Percentiles rank a stretch among this genome's conserved stretches.
Conservation (phyloP, 768 basidiomycete genomes). For the Rhizopogon vulgaris region DNA sequence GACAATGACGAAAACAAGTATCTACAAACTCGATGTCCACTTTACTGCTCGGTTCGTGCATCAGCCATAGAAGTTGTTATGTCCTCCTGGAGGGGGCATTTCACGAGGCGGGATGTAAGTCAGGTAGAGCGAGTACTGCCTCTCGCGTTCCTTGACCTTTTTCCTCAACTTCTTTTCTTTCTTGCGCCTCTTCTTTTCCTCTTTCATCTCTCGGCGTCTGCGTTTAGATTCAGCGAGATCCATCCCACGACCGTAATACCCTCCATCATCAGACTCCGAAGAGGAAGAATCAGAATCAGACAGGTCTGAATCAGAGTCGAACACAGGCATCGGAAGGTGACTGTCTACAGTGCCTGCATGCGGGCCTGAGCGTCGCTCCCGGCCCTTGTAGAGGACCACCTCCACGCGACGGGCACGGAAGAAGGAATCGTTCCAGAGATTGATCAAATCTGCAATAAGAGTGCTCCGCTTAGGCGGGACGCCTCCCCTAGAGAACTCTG, state of each 20-base stretch:
- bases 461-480: constrained; percentile 50
- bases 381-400: constrained; percentile 73
- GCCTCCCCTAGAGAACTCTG: constrained; percentile 40
- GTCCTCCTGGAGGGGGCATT: constrained; percentile 16
- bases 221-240: constrained; percentile 48
- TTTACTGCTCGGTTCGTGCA: neutral
- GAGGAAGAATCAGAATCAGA: constrained; percentile 34
- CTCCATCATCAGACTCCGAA: constrained; percentile 37
- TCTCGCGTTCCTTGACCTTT: constrained; percentile 55
- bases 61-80: constrained; percentile 24
- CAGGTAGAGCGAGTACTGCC: constrained; percentile 59
- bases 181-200: constrained; percentile 54
- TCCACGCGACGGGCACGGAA: constrained; percentile 74
- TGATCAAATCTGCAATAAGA: constrained; percentile 64
- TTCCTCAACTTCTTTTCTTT: constrained; percentile 60
- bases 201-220: constrained; percentile 46
- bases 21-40: neutral
- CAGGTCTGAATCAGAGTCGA: constrained; percentile 34
- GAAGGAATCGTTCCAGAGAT: constrained; percentile 76
- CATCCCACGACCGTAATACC: constrained; percentile 40
- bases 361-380: constrained; percentile 68
- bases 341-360: constrained; percentile 49
- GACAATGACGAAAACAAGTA: neutral
- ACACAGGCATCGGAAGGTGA: constrained; percentile 43
- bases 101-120: constrained; percentile 39